These are phyloP conservation scores for Fusarium sp. DNA, from an alignment of 2,329 filamentous ascomycete genomes.

Conservation along the genomic window DNA sequence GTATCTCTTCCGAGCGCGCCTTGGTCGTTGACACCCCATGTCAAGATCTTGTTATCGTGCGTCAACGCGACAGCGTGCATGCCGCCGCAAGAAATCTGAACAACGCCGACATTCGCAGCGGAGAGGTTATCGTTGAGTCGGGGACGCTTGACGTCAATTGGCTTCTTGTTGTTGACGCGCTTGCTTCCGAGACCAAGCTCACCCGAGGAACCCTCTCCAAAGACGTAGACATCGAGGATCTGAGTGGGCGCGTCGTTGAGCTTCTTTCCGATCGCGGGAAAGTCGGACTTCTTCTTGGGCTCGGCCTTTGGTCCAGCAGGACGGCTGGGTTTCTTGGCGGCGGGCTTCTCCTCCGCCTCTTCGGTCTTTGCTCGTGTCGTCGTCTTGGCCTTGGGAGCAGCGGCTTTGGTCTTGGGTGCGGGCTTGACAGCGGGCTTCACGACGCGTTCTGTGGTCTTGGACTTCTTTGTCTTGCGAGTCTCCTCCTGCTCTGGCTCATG, in stretches of 20 bases:
- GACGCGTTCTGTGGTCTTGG: conserved; percentile 38
- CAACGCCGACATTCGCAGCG: conserved; percentile 73
- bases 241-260: conserved; percentile 73
- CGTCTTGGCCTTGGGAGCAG: conserved; percentile 41
- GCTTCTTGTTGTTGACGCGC: conserved; percentile 67
- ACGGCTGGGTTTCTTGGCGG: conserved; percentile 26
- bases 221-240: conserved; percentile 78
- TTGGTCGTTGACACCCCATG: conserved; percentile 90
- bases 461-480: conserved; percentile 43
- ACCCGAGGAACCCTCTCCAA: conserved; percentile 81
- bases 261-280: conserved; percentile 66
- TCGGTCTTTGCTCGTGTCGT: conserved; percentile 49
- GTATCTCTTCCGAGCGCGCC: conserved; percentile 82
- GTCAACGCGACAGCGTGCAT: conserved; percentile 85
- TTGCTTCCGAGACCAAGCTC: conserved; percentile 82
- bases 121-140: conserved; percentile 76
- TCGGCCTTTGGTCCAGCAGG: conserved; percentile 30
- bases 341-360: conserved; percentile 56
- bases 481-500: conserved; percentile 43
- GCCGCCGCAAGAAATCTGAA: conserved; percentile 80
- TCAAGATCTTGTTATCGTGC: conserved; percentile 81
- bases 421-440: conserved; percentile 44
- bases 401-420: conserved; percentile 35
- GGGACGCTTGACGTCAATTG: conserved; percentile 82
- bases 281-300: conserved; percentile 53